Base-by-base conservation (phyloP, 1,284 basidiomycete genomes). In the Cystobasidium pallidum region DNA sequence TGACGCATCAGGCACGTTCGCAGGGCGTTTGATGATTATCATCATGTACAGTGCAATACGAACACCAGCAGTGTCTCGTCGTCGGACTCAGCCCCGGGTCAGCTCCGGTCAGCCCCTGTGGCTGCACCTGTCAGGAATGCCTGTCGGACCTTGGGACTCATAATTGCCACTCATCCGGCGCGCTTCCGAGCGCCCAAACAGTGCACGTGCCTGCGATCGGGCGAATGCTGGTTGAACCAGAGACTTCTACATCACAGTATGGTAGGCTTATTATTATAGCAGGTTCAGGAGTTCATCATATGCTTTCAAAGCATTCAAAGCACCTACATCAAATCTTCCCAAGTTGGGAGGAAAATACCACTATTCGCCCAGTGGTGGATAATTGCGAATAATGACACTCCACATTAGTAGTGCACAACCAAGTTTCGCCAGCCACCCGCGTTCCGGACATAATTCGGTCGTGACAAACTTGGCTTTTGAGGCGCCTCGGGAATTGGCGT, bases 291-390 rank as follows among this genome's bases (percentile, higher is more conserved):
- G 43, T 39, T 7, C 36, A 39, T 39, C 36, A 39, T 39, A 6
- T 39, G 13, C 36, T 45, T 45, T 3, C 43, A 45, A 19, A 45
- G 19, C 19, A 8, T 15, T n/a, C 4, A n/a, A 45, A n/a, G 39
- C n/a, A 47, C 24, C 15, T 51, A 24, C n/a, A 24, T 3, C 24
- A 6, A 15, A 26, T 11, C 49, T 51, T 24, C 49, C 49, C 49
- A 51, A 51, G 21, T 51, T 17, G 24, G 49, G 49, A 51, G 15
- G 24, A 51, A 51, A 51, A 26, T 51, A 51, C 49, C 49, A 51
- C 49, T 51, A 51, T 51, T 17, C 6, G 21, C 21, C 15, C 21
- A 51, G 43, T 19, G 43, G n/a, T n/a, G n/a, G n/a, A n/a, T n/a
- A n/a, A n/a, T n/a, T n/a, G n/a, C n/a, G n/a, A n/a, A 51, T 26